Evolutionary conservation across 139 green algal species (phyloP).

Genomic region (Closterium sp.): DNA sequence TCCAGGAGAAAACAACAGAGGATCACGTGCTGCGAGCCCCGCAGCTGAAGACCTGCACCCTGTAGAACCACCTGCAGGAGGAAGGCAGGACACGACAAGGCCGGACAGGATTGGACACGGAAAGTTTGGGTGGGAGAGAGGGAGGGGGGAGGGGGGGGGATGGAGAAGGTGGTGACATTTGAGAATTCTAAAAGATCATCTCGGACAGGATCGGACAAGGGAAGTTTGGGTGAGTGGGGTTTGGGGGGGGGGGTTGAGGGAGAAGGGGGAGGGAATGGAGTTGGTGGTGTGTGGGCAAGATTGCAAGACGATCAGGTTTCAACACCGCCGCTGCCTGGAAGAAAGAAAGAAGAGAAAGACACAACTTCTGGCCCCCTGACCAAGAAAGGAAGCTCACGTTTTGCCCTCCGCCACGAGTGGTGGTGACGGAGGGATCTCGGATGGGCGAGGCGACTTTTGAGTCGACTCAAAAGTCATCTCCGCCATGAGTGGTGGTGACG

Average conservation of each 20-base stretch:
- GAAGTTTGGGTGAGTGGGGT: not conserved
- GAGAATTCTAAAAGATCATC: too few species aligned
- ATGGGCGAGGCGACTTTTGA: too few species aligned
- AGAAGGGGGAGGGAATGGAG: too few species aligned
- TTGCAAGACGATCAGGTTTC: too few species aligned
- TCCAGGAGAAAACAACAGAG: not conserved
- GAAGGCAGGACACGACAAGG: not conserved
- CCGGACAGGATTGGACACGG: not conserved
- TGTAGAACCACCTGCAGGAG: not conserved
- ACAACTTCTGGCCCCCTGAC: too few species aligned
- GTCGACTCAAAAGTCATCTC: not conserved
- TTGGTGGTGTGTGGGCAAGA: too few species aligned
- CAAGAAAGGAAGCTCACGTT: too few species aligned
- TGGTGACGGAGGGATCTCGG: too few species aligned
- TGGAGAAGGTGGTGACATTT: too few species aligned
- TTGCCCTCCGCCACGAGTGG: too few species aligned
- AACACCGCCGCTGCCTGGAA: too few species aligned
- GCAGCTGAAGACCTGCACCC: constrained; percentile 11
- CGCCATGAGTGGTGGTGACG: not conserved
- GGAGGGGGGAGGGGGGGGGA: not conserved
- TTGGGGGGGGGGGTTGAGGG: not conserved
- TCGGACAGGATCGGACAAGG: not conserved
- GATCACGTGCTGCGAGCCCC: constrained; percentile 14
- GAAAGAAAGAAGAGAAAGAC: too few species aligned
- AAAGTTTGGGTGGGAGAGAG: not conserved